Base-by-base conservation (phyloP, 208 protist species). In the Trichomonas tenax region DNA sequence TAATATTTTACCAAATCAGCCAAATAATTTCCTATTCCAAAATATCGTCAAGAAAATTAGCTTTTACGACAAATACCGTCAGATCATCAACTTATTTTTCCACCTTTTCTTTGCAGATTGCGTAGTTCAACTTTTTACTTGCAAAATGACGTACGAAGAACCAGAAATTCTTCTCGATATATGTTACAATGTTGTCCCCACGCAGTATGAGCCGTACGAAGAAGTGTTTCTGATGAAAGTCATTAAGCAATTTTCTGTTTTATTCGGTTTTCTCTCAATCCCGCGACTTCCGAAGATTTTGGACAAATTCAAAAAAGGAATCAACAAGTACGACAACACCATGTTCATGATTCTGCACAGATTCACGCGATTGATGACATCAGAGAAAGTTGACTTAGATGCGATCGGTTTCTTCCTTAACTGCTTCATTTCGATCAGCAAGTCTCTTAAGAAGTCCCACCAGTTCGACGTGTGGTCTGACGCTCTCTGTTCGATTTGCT, bases 91-190 rank as follows among this genome's bases (percentile, higher is more conserved):
- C 31, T 93, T 93, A 51, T 34, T 93, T 38, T 23, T 93, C 17
- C 8, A 34, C 3, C 36, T 93, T 14, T 93, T 93, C 45, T 93
- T 93, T 93, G 86, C 86, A 51, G 86, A 93, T 93, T 93, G 86
- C 45, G 86, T 93, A 36, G 40, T 44, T 11, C 86, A 93, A 93
- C 44, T 93, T 17, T 51, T 38, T 26, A 93, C 86, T 34, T 17
- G 31, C 9, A 51, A 58, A 41, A 14, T 38, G 44, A 17, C 2
- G 15, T 34, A 9, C 14, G 15, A 23, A 38, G 17, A 48, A 9
- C 36, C 86, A 51, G 26, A 48, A 10, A 3, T 48, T 21, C 31
- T 93, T 38, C n/a, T 93, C 8, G 44, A 93, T 10, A 34, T 93
- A 34, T 41, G 26, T 15, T 93, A 93, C 45, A 23, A 51, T 21